Base-by-base conservation (phyloP, 371 early-diverging fungal genomes). In the Chytridium lagenaria region DNA sequence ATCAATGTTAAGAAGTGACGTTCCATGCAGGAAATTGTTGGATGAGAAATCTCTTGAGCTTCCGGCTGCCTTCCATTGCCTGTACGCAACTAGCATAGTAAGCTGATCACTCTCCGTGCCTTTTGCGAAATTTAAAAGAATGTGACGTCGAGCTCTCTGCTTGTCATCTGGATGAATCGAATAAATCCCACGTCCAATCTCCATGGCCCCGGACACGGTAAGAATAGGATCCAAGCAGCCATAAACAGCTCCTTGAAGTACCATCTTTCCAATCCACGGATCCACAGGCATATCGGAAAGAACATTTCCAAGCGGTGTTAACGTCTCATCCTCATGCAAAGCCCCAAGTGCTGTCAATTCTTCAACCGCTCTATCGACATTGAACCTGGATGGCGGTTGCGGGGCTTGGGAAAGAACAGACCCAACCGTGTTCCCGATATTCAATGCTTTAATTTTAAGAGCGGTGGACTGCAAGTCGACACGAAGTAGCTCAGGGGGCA, bases 161-260 rank as follows among this genome's bases (percentile, higher is more conserved):
- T 74, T 73, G 50, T 78, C 73, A 39, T 79, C 83, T 16, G 80
- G 80, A 59, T 77, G 83, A 50, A 83, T 79, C 19, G 81, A 64
- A 49, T 73, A 78, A 19, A 80, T 71, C 1, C 83, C 78, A n/a
- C 80, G 72, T 1, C 79, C 80, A 30, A 68, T 71, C 30, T 76
- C 79, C 68, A 83, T 72, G 67, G 85, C 88, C 0, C 93, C 92
- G 0, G 93, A 94, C 22, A 95, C 84, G 0, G 94, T 93, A 28
- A 95, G 71, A 2, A 93, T 85, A 0, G 94, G 91, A 44, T 95
- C 96, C 10, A 96, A 75, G 68, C 95, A 95, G 23, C 88, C 82
- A 71, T 94, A 90, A 0, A 93, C 85, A 0, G 92, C 86, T 0
- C 92, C 94, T 72, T 88, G 86, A 37, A 98, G 75, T 15, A 98